These are phyloP conservation scores for Akanthomyces lecanii DNA, from an alignment of 2,329 filamentous ascomycete genomes.

Conservation along the genomic window DNA sequence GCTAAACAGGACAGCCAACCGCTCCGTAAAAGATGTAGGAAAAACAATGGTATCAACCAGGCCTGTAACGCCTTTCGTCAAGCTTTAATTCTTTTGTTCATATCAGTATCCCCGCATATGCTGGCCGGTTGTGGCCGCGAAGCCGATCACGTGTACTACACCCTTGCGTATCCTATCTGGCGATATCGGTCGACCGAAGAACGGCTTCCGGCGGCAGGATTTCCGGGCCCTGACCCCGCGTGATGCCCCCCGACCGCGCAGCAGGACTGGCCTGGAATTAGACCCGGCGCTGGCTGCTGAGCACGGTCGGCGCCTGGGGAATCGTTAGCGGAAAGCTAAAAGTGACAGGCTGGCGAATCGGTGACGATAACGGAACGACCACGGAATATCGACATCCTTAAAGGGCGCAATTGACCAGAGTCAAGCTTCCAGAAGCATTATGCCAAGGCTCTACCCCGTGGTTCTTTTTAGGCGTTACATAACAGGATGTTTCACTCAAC, in stretches of 20 bases:
- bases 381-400: neutral
- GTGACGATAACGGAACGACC: neutral
- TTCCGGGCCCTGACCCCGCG: constrained; percentile 1
- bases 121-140: constrained; percentile 2
- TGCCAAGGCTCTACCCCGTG: too few relatives aligned
- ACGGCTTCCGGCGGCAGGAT: constrained; percentile 4
- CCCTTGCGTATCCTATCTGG: neutral
- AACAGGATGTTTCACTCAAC: too few relatives aligned
- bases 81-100: neutral
- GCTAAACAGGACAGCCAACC: neutral
- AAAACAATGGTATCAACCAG: neutral
- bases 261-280: neutral
- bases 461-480: too few relatives aligned
- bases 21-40: neutral
- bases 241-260: neutral
- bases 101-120: neutral
- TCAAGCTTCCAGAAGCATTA: too few relatives aligned
- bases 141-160: constrained; percentile 15
- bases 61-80: neutral
- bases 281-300: neutral
- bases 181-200: constrained; percentile 11
- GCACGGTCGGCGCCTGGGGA: neutral
- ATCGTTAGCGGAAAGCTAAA: neutral
- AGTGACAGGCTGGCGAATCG: neutral
- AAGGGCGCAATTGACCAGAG: too few relatives aligned